Percentiles rank a stretch among this genome's conserved stretches.
Evolutionary conservation across 129 eudicot genomes (phyloP).

Genomic region (Centrapalus pauciflorus): DNA sequence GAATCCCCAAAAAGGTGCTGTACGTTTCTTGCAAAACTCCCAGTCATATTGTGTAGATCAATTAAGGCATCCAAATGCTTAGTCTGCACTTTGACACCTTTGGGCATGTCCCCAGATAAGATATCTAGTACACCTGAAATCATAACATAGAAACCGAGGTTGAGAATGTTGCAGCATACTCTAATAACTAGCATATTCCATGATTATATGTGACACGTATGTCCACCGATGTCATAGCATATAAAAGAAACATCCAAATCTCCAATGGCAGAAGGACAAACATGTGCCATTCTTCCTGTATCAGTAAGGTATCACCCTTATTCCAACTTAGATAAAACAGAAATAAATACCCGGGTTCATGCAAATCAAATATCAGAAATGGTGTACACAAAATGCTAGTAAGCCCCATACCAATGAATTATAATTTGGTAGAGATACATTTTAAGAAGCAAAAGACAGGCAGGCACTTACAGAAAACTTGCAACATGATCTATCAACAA

Average conservation of each 20-base stretch:
- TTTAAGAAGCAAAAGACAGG: neutral
- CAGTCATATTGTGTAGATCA: constrained; percentile 78
- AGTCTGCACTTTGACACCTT: constrained; percentile 81
- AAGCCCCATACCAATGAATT: neutral
- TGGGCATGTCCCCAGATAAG: constrained; percentile 82
- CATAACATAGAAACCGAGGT: constrained; percentile 5
- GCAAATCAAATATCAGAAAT: neutral
- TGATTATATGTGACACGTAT: constrained; percentile 8
- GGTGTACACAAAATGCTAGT: neutral
- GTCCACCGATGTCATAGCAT: neutral
- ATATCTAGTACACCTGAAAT: constrained; percentile 85
- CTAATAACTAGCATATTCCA: constrained; percentile 3
- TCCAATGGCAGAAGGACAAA: neutral
- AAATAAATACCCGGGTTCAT: neutral
- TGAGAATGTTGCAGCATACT: neutral
- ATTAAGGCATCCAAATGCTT: constrained; percentile 85
- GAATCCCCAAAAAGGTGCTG: constrained; percentile 92
- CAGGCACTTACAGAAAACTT: neutral
- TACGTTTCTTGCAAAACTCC: constrained; percentile 84
- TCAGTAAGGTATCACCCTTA: neutral
- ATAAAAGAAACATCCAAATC: neutral
- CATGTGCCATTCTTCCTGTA: neutral
- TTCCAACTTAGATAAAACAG: neutral
- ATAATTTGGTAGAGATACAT: neutral
- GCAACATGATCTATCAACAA: neutral